Conservation (phyloP, 2,329 filamentous ascomycete genomes). For the Fonsecaea monophora region DNA sequence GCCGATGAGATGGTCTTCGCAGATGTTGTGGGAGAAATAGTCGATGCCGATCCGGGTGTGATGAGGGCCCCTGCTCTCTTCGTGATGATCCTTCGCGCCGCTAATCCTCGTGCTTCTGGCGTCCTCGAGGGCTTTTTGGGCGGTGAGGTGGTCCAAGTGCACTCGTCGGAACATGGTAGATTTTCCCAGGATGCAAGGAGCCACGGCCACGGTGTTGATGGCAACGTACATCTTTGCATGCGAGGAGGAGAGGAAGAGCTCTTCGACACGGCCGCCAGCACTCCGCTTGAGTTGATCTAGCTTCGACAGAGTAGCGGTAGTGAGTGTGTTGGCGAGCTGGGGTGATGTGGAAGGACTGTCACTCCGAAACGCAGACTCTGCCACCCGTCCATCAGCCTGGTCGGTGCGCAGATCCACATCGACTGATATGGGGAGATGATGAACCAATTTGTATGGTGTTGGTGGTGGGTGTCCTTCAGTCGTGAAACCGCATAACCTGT, state of each 20-base stretch:
- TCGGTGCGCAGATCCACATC: constrained; percentile 61
- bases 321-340: background rate
- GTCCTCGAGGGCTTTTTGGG: constrained; percentile 24
- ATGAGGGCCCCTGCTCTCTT: constrained; percentile 50
- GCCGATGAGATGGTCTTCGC: constrained; percentile 95
- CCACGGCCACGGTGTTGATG: constrained; percentile 90
- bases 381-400: background rate
- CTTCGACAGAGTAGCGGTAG: background rate
- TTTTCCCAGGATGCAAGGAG: constrained; percentile 94
- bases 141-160: constrained; percentile 78
- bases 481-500: constrained; percentile 75
- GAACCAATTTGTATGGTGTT: constrained; percentile 85
- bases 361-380: constrained; percentile 25
- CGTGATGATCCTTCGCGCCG: constrained; percentile 47
- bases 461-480: constrained; percentile 50
- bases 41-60: constrained; percentile 72
- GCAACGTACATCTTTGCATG: constrained; percentile 98
- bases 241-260: constrained; percentile 90
- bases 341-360: constrained; percentile 13
- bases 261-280: constrained; percentile 81
- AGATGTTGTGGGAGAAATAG: constrained; percentile 94
- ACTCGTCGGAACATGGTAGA: constrained; percentile 98
- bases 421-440: constrained; percentile 89
- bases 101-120: background rate
- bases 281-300: constrained; percentile 9